Evolutionary conservation across 2,329 filamentous ascomycete genomes (phyloP).

Genomic region (Xenoacremonium recifei): DNA sequence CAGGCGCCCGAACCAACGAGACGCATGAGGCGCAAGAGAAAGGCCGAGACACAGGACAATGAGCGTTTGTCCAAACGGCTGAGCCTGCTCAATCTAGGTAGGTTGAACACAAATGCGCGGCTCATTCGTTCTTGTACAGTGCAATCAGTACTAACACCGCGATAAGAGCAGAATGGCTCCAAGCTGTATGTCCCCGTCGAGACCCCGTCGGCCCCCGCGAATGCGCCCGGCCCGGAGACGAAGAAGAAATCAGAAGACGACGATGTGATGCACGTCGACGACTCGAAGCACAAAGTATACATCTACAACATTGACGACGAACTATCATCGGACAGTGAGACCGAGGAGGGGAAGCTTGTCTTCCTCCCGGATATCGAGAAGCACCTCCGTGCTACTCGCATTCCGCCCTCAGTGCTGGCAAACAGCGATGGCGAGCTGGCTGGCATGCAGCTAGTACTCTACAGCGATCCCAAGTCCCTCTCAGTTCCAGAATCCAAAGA

Average conservation of each 20-base stretch:
- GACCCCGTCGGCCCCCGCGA: conserved; percentile 31
- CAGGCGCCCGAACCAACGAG: conserved; percentile 15
- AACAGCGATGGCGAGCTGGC: conserved; percentile 54
- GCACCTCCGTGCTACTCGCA: conserved; percentile 70
- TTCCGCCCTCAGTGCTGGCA: conserved; percentile 63
- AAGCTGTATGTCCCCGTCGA: conserved; percentile 68
- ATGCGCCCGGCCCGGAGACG: conserved; percentile 5
- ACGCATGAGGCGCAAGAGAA: conserved; percentile 50
- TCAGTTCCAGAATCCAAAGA: conserved; percentile 73
- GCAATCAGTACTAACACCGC: conserved; percentile 7
- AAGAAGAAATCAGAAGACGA: conserved; percentile 28
- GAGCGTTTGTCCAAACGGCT: conserved; percentile 83
- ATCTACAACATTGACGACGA: conserved; percentile 90
- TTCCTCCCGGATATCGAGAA: conserved; percentile 86
- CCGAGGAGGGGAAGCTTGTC: conserved; percentile 60
- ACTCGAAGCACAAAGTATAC: conserved; percentile 84
- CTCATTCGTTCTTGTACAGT: background rate
- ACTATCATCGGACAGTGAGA: conserved; percentile 54
- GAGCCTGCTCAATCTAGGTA: conserved; percentile 80
- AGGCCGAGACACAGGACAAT: conserved; percentile 58
- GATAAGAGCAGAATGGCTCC: conserved; percentile 58
- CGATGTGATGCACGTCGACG: conserved; percentile 80
- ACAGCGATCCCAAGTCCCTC: conserved; percentile 74
- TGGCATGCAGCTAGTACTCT: conserved; percentile 77
- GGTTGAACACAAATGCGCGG: conserved; percentile 17